phyloP scores from a whole-genome alignment of 768 basidiomycete species.

The Pulveroboletus sp. region DNA sequence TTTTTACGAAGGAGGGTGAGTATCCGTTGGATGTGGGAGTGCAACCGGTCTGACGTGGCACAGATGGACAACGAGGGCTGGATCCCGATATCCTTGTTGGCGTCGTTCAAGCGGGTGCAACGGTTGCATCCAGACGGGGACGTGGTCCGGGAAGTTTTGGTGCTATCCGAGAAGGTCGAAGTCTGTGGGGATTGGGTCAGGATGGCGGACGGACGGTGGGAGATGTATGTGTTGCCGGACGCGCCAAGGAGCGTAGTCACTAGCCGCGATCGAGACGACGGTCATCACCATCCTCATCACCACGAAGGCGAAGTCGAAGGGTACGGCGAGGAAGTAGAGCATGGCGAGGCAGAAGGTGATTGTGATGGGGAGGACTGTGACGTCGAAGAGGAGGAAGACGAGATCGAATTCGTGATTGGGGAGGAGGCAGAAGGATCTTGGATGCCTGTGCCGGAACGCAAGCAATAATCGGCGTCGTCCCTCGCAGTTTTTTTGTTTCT shows the following conservation, averaged over 20 bases:
- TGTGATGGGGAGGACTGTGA: slow-evolving; percentile 35
- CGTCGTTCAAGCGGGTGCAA: slow-evolving; percentile 83
- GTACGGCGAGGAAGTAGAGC: slow-evolving; percentile 9
- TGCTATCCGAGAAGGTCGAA: slow-evolving; percentile 64
- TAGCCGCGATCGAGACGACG: not conserved
- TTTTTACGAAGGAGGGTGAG: slow-evolving; percentile 75
- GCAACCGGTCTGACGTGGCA: too few species aligned
- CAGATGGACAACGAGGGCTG: slow-evolving; percentile 91
- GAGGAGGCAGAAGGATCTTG: slow-evolving; percentile 39
- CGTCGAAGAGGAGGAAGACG: slow-evolving; percentile 63
- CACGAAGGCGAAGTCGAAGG: not conserved
- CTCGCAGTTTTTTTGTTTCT: not conserved
- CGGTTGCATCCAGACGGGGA: slow-evolving; percentile 55
- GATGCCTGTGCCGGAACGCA: slow-evolving; percentile 34
- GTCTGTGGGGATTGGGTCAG: slow-evolving; percentile 67
- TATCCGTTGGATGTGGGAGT: slow-evolving; percentile 13
- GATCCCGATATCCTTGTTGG: slow-evolving; percentile 76
- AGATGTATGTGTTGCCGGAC: slow-evolving; percentile 53
- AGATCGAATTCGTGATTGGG: slow-evolving; percentile 70
- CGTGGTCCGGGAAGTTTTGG: slow-evolving; percentile 68
- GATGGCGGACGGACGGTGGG: slow-evolving; percentile 57
- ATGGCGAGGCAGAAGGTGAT: slow-evolving; percentile 23
- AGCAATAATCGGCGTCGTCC: slow-evolving; percentile 8
- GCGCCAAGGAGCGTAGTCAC: slow-evolving; percentile 46
- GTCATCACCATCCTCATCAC: not conserved